These are phyloP conservation scores for Nakazawaea pomicola DNA, from an alignment of 805 yeast genomes.

Conservation along the genomic window DNA sequence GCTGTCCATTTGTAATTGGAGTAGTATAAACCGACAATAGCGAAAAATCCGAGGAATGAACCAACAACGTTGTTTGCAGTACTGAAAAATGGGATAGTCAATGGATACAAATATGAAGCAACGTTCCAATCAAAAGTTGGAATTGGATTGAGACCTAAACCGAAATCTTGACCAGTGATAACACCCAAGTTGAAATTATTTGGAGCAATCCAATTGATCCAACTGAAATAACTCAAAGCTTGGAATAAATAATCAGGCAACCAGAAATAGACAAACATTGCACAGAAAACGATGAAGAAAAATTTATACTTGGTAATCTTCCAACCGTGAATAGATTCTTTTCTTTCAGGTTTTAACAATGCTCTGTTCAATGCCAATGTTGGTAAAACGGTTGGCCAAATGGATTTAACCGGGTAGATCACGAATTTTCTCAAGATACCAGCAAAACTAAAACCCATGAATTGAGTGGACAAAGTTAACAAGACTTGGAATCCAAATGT, in stretches of 20 bases:
- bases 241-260: constrained; percentile 37
- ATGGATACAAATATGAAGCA: constrained; percentile 20
- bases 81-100: constrained; percentile 41
- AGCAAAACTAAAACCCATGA: constrained; percentile 64
- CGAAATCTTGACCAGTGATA: constrained; percentile 40
- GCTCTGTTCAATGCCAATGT: constrained; percentile 45
- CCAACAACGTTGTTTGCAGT: constrained; percentile 28
- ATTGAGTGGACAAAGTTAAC: constrained; percentile 50
- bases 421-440: constrained; percentile 56
- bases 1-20: constrained; percentile 33
- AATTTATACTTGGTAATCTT: constrained; percentile 29
- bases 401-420: constrained; percentile 43
- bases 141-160: constrained; percentile 50
- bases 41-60: constrained; percentile 24
- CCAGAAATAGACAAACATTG: constrained; percentile 40
- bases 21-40: constrained; percentile 33
- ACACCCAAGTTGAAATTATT: constrained; percentile 40
- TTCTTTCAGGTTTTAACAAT: constrained; percentile 30
- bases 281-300: constrained; percentile 24
- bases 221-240: constrained; percentile 39
- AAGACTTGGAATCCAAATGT: constrained; percentile 49
- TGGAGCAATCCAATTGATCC: constrained; percentile 59
- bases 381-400: constrained; percentile 53
- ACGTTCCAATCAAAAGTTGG: constrained; percentile 50
- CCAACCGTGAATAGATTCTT: constrained; percentile 28